phyloP scores from a whole-genome alignment of 306 rosid species.

The Gleditsia sinensis region DNA sequence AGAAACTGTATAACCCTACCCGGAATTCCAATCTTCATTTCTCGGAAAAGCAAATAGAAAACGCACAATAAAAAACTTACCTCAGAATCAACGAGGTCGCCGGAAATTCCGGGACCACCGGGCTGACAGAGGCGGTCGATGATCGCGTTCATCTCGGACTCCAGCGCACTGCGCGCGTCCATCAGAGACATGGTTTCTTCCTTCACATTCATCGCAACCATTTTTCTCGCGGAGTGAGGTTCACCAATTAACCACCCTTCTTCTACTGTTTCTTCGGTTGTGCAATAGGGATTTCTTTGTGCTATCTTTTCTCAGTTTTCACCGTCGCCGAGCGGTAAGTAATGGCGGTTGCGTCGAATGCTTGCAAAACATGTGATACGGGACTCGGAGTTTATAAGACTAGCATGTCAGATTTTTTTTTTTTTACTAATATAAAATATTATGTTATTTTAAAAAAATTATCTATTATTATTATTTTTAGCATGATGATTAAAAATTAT shows the following conservation, averaged over 20 bases:
- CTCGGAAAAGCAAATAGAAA: not conserved
- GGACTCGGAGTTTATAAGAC: too few relatives aligned
- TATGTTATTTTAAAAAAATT: too few relatives aligned
- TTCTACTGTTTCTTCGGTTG: too few relatives aligned
- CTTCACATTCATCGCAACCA: conserved; percentile 81
- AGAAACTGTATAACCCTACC: not conserved
- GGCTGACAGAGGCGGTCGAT: conserved; percentile 68
- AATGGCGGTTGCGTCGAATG: too few relatives aligned
- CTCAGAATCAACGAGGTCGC: conserved; percentile 68
- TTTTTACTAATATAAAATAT: too few relatives aligned
- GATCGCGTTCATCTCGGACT: conserved; percentile 75
- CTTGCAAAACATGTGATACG: too few relatives aligned
- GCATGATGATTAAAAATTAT: too few relatives aligned
- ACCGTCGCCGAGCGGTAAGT: too few relatives aligned
- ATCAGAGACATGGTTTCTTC: conserved; percentile 68
- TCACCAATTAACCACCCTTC: not conserved
- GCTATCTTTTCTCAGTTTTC: too few relatives aligned
- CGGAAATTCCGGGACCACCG: conserved; percentile 84
- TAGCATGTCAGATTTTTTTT: too few relatives aligned
- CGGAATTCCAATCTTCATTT: not conserved
- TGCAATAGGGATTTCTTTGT: too few relatives aligned
- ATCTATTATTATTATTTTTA: too few relatives aligned
- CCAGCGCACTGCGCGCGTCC: conserved; percentile 64
- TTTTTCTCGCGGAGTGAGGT: conserved; percentile 11
- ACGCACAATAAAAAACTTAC: conserved; percentile 26